phyloP scores from a whole-genome alignment of 2,329 filamentous ascomycete species.

The Gremmenia infestans region DNA sequence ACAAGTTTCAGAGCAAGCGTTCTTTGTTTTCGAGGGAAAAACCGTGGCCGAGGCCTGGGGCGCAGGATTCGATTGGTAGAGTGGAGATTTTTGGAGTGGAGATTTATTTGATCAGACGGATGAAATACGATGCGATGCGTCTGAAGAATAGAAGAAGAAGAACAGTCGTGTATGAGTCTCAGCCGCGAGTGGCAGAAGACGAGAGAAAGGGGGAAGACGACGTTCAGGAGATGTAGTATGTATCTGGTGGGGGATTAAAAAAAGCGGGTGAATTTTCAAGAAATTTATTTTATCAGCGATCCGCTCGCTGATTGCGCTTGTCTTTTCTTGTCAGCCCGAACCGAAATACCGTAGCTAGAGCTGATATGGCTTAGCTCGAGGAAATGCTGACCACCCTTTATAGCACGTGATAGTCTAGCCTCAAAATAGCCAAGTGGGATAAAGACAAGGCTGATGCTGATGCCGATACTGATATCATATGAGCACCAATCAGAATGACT shows the following conservation, averaged over 20 bases:
- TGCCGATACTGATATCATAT: no score
- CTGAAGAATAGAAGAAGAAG: constrained; percentile 10
- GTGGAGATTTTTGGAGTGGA: constrained; percentile 17
- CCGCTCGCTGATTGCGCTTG: neutral
- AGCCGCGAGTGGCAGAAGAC: constrained; percentile 32
- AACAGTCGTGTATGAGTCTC: constrained; percentile 17
- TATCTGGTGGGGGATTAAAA: constrained; percentile 6
- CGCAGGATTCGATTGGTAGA: constrained; percentile 3
- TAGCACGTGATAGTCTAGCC: no score
- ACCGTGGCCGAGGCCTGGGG: constrained; percentile 25
- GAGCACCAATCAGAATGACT: no score
- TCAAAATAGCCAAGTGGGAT: no score
- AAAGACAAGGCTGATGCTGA: no score
- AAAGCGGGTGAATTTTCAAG: constrained; percentile 1
- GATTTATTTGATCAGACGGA: constrained; percentile 21
- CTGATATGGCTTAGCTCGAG: no score
- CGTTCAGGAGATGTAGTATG: neutral
- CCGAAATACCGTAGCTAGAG: no score
- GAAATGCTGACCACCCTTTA: no score
- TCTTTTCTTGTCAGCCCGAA: neutral
- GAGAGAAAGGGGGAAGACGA: constrained; percentile 2
- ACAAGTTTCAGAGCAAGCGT: constrained; percentile 22
- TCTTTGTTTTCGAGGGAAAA: constrained; percentile 12
- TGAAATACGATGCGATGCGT: constrained; percentile 10
- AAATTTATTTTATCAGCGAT: neutral